phyloP scores from a whole-genome alignment of 2,329 filamentous ascomycete genomes.

The Penicillium olsonii region DNA sequence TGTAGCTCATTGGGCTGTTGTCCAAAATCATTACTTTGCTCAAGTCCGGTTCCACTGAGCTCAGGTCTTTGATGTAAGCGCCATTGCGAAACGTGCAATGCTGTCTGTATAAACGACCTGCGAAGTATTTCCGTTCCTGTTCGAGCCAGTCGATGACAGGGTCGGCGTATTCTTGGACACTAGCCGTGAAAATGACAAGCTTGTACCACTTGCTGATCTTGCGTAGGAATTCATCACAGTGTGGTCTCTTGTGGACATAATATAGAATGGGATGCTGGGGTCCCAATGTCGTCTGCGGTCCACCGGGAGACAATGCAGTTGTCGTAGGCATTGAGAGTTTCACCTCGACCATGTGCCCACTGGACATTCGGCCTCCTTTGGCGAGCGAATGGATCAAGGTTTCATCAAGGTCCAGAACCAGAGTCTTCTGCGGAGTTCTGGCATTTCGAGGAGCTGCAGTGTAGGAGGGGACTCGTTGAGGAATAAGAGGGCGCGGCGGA shows the following conservation, averaged over 20 bases:
- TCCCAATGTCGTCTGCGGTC: slow-evolving; percentile 66
- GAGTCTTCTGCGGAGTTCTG: slow-evolving; percentile 75
- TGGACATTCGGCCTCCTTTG: slow-evolving; percentile 92
- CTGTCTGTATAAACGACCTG: slow-evolving; percentile 89
- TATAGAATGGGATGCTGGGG: slow-evolving; percentile 96
- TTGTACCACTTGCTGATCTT: slow-evolving; percentile 99
- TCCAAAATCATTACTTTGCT: slow-evolving; percentile 99
- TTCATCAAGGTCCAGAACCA: slow-evolving; percentile 94
- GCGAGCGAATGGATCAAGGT: slow-evolving; percentile 98
- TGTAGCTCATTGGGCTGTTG: slow-evolving; percentile 96
- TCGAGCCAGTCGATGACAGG: slow-evolving; percentile 99
- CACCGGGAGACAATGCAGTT: slow-evolving; percentile 43
- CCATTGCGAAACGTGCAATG: slow-evolving; percentile 96
- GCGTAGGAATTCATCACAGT: slow-evolving; percentile 94
- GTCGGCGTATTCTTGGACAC: slow-evolving; percentile 97
- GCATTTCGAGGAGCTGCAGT: slow-evolving; percentile 51
- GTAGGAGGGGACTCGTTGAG: slow-evolving; percentile 86
- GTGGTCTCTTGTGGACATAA: slow-evolving; percentile 96
- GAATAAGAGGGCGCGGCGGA: slow-evolving; percentile 86
- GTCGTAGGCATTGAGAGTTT: slow-evolving; percentile 60
- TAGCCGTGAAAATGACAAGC: slow-evolving; percentile 92
- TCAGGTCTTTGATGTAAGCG: slow-evolving; percentile 97
- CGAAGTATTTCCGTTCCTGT: slow-evolving; percentile 94
- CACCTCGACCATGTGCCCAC: slow-evolving; percentile 98
- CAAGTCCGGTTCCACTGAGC: slow-evolving; percentile 91